Evolutionary conservation across 352 stramenopile genomes (phyloP), one percentile per base, ranked within the genome.

Genomic region (Thalassiosira ordinaria): DNA sequence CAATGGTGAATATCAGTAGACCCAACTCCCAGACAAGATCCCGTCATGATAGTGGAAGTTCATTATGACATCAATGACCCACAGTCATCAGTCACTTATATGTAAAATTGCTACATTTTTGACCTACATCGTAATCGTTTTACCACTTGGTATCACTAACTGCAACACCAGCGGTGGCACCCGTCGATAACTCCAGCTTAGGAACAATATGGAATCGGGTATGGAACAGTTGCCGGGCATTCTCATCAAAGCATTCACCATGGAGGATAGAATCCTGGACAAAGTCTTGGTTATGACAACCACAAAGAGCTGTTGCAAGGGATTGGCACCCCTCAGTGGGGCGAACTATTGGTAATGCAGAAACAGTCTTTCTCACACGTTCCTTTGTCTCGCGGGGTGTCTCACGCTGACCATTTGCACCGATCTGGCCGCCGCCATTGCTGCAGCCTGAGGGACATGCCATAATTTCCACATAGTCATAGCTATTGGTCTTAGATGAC

Each of bases 391-490:
- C 84, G 6, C 78, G 78, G 0, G 89, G 87, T 18, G 81, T 91
- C 81, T 94, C 89, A 49, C 80, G 63, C 47, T 75, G 72, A n/a
- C 76, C 66, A 46, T 68, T 55, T 2, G 66, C 41, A 44, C 69
- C 72, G 26, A 92, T 82, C 86, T 98, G 96, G 13, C 97, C 97
- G 37, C 97, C 97, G 62, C 97, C 97, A 81, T 99, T 99, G 39
- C 98, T 81, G 74, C 97, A 99, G 5, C 97, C 97, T 57, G 95
- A 96, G n/a, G 97, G 97, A 74, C 97, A 99, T 52, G 97, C 97
- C 97, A 99, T 99, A 72, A 98, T 96, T 89, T 99, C 97, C 9
- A 99, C 95, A 86, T 98, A 99, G 86, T 99, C 91, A 85, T 70
- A 81, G 18, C 27, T 39, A 64, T 75, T 66, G 1, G 18, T 4